Conservation (phyloP, 495 filamentous ascomycete species). For the Talaromyces wortmannii region DNA sequence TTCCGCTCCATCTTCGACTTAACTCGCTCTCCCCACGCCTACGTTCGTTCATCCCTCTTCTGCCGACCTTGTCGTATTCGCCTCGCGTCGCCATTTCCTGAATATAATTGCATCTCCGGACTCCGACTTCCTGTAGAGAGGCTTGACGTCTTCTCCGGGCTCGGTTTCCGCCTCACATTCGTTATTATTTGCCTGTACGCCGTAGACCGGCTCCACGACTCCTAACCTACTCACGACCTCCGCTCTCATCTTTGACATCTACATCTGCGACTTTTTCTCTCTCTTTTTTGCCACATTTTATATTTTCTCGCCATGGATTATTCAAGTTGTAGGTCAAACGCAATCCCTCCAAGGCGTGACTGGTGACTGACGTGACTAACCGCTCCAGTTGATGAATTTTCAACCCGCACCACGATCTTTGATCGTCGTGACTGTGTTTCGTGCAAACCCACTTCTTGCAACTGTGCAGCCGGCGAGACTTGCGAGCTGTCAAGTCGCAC, state of each 20-base stretch:
- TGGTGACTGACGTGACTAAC: neutral
- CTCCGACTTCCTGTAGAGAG: neutral
- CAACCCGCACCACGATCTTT: neutral
- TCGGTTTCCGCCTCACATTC: neutral
- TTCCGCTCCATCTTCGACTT: neutral
- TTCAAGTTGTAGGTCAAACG: neutral
- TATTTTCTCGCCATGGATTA: neutral
- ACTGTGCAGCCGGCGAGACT: neutral
- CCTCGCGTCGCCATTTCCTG: neutral
- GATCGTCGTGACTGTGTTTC: conserved; percentile 1
- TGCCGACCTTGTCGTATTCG: neutral
- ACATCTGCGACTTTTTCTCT: too few relatives aligned
- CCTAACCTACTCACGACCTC: neutral
- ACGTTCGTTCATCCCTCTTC: neutral
- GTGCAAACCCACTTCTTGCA: neutral
- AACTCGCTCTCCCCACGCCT: neutral
- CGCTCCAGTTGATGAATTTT: neutral
- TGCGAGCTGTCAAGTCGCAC: conserved; percentile 7
- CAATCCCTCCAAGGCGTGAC: too few relatives aligned
- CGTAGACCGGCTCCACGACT: conserved; percentile 4
- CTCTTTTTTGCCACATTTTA: neutral
- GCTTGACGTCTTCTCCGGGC: conserved; percentile 5
- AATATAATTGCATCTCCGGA: neutral
- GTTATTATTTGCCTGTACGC: neutral
- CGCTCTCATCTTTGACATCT: too few relatives aligned